Conservation (phyloP, 768 basidiomycete species). For the Leccinum subgranulosum region DNA sequence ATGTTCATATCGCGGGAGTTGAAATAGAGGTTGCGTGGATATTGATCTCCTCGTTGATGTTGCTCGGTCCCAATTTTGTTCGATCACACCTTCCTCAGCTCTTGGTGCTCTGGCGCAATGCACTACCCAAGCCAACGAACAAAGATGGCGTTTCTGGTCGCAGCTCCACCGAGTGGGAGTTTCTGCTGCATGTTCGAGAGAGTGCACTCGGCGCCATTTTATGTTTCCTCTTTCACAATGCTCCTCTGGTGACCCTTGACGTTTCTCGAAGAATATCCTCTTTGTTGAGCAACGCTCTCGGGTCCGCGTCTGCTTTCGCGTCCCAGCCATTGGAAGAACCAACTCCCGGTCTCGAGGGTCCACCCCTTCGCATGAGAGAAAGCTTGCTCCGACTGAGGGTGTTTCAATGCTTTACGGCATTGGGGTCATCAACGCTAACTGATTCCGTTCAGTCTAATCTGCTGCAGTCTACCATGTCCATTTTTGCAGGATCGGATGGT, state of each 20-base stretch:
- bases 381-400: conserved; percentile 79
- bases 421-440: conserved; percentile 76
- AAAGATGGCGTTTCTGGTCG: conserved; percentile 74
- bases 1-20: conserved; percentile 72
- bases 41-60: conserved; percentile 84
- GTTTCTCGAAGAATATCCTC: conserved; percentile 86
- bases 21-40: conserved; percentile 97
- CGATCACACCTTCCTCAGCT: conserved; percentile 91
- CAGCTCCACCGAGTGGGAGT: conserved; percentile 80
- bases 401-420: conserved; percentile 82
- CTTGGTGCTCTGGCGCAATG: conserved; percentile 95
- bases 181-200: conserved; percentile 88
- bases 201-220: conserved; percentile 86
- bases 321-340: conserved; percentile 66
- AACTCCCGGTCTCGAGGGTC: conserved; percentile 37
- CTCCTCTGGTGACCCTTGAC: conserved; percentile 80
- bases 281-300: conserved; percentile 84
- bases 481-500: conserved; percentile 86
- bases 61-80: conserved; percentile 90
- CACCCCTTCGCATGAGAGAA: conserved; percentile 75
- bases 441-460: conserved; percentile 80
- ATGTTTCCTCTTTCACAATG: conserved; percentile 83
- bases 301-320: conserved; percentile 83
- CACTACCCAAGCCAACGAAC: conserved; percentile 89
- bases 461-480: conserved; percentile 73